These are phyloP conservation scores for Blastobotrys illinoisensis DNA, from an alignment of 1,139 yeast genomes.

Conservation along the genomic window DNA sequence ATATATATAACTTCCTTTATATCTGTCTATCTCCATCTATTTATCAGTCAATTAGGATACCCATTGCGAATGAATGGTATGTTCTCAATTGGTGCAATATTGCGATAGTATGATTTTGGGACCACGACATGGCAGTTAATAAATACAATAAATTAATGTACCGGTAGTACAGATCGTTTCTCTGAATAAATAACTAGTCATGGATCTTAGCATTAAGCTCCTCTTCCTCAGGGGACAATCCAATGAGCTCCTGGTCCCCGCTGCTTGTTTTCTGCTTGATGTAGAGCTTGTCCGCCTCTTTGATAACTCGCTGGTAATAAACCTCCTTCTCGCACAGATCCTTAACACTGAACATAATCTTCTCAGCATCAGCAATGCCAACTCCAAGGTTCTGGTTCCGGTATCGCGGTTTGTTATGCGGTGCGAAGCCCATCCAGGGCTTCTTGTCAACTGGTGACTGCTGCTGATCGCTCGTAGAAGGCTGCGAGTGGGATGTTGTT, in stretches of 20 bases:
- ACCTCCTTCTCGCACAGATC: slow-evolving; percentile 52
- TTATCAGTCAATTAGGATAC: too few relatives aligned
- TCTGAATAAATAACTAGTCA: background rate
- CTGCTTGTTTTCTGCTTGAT: background rate
- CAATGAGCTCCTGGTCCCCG: background rate
- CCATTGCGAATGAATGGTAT: too few relatives aligned
- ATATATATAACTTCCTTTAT: too few relatives aligned
- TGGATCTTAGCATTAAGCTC: background rate
- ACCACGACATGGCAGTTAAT: too few relatives aligned
- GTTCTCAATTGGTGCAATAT: background rate
- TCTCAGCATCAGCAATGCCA: slow-evolving; percentile 40
- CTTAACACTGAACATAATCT: slow-evolving; percentile 64
- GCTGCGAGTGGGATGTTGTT: background rate
- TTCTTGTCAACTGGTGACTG: slow-evolving; percentile 5
- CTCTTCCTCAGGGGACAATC: background rate
- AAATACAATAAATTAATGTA: background rate
- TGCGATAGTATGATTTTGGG: too few relatives aligned
- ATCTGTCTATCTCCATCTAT: too few relatives aligned
- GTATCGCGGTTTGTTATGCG: background rate
- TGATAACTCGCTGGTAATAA: slow-evolving; percentile 47
- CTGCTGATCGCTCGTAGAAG: background rate
- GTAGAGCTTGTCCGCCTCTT: slow-evolving; percentile 37
- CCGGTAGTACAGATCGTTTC: background rate
- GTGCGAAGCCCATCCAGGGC: background rate
- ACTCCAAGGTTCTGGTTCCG: background rate